Evolutionary conservation across 495 filamentous ascomycete genomes (phyloP).

Genomic region (Lichina pygmaea): DNA sequence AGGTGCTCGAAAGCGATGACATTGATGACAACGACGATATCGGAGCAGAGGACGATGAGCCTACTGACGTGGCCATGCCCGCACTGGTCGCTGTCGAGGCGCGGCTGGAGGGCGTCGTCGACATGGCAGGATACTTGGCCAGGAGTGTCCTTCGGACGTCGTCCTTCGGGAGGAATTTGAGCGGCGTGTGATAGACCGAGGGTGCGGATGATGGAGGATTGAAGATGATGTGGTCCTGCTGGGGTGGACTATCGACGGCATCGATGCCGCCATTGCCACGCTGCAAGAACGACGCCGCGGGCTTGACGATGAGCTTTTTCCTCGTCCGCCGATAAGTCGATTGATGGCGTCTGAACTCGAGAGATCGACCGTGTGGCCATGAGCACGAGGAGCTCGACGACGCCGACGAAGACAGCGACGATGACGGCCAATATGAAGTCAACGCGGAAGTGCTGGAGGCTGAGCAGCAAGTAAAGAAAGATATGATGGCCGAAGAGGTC

Average conservation of each 20-base stretch:
- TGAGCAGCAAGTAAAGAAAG: too few species aligned
- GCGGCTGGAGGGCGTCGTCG: constrained; percentile 6
- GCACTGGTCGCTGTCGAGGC: constrained; percentile 2
- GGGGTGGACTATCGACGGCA: constrained; percentile 2
- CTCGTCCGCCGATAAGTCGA: neutral
- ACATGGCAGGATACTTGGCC: neutral
- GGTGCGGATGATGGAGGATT: constrained; percentile 78
- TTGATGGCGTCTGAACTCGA: constrained; percentile 27
- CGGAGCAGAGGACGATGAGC: constrained; percentile 1
- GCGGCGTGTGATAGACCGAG: constrained; percentile 62
- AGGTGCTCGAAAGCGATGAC: constrained; percentile 1
- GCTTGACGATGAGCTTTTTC: neutral
- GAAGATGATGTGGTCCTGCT: constrained; percentile 53
- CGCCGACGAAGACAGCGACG: constrained; percentile 19
- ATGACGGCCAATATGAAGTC: too few species aligned
- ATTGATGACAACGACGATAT: too few species aligned
- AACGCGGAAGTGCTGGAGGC: too few species aligned
- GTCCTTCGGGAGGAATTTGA: constrained; percentile 59
- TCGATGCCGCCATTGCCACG: neutral
- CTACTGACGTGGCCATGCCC: constrained; percentile 5
- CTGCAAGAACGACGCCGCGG: neutral
- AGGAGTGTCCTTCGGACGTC: constrained; percentile 44
- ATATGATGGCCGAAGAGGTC: too few species aligned
- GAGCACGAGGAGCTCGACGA: constrained; percentile 81
- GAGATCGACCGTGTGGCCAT: constrained; percentile 83